These are phyloP conservation scores for Penicillium diatomitis DNA, from an alignment of 495 filamentous ascomycete genomes.

Conservation along the genomic window DNA sequence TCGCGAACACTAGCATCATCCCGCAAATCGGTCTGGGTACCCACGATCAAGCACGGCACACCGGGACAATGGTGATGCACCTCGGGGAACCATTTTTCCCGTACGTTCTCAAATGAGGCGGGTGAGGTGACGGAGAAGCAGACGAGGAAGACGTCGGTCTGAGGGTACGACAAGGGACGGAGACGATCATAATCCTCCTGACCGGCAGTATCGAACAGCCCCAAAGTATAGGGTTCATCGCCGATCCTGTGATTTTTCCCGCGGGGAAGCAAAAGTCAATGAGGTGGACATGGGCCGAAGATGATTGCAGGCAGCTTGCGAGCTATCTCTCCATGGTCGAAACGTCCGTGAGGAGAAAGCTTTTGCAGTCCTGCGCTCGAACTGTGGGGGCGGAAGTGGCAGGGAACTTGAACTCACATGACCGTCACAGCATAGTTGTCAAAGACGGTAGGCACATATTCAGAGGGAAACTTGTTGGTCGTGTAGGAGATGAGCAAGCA, in stretches of 20 bases:
- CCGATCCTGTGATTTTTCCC: slow-evolving; percentile 64
- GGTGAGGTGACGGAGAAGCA: slow-evolving; percentile 98
- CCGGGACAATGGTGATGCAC: slow-evolving; percentile 98
- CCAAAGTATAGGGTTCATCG: slow-evolving; percentile 95
- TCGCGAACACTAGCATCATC: slow-evolving; percentile 83
- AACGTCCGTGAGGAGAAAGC: no score
- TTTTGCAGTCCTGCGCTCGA: no score
- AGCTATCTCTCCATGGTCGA: neutral
- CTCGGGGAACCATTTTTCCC: slow-evolving; percentile 98
- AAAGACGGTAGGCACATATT: slow-evolving; percentile 99
- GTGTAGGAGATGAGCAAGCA: slow-evolving; percentile 98
- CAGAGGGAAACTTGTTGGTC: slow-evolving; percentile 98
- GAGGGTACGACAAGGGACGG: slow-evolving; percentile 90
- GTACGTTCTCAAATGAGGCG: slow-evolving; percentile 98
- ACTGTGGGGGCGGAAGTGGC: no score
- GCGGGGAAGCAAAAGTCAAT: neutral
- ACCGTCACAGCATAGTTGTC: slow-evolving; percentile 99
- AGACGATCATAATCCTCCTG: slow-evolving; percentile 99
- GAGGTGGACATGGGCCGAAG: neutral
- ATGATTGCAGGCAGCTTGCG: neutral
- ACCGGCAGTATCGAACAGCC: slow-evolving; percentile 95
- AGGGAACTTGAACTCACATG: slow-evolving; percentile 59
- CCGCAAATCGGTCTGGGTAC: slow-evolving; percentile 92
- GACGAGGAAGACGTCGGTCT: slow-evolving; percentile 97
- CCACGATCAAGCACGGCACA: slow-evolving; percentile 95